Conservation (phyloP, 139 green algal genomes). For the Volvox africanus region DNA sequence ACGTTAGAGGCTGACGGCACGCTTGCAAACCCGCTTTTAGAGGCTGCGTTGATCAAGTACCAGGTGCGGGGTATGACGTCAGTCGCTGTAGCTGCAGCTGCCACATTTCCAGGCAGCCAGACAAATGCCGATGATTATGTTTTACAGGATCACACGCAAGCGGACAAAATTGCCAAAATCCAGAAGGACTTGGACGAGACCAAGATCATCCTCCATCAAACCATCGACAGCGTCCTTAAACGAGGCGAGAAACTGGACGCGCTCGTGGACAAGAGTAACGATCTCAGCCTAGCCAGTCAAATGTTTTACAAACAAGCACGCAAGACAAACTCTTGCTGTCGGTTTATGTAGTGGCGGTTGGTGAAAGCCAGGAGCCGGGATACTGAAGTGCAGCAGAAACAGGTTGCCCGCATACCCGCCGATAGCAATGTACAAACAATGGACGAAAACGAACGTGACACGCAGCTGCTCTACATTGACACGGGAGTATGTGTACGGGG, state of each 20-base stretch:
- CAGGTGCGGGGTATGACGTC: constrained; percentile 70
- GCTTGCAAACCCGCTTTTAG: constrained; percentile 72
- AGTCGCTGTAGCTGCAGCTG: not conserved
- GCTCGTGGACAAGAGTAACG: constrained; percentile 96
- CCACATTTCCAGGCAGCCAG: not conserved
- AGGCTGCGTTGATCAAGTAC: constrained; percentile 89
- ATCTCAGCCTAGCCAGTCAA: constrained; percentile 96
- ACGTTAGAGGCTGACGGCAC: constrained; percentile 70
- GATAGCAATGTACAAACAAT: not conserved
- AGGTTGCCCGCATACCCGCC: not conserved
- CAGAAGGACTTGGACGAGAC: constrained; percentile 90
- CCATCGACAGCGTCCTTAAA: constrained; percentile 97
- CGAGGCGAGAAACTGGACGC: constrained; percentile 97
- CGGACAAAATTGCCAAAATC: constrained; percentile 98
- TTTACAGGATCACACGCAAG: constrained; percentile 73
- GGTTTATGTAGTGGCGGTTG: constrained; percentile 74
- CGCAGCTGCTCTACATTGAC: constrained; percentile 3
- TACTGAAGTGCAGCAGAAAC: not conserved
- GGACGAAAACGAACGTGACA: not conserved
- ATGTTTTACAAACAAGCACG: constrained; percentile 96
- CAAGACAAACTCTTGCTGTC: constrained; percentile 92
- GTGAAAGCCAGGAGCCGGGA: too few species aligned
- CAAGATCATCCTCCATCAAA: constrained; percentile 94
- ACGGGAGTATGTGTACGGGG: not conserved
- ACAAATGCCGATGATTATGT: not conserved